Percentiles rank a stretch among this genome's conserved stretches.
These are phyloP conservation scores for Brassica balearica DNA, from an alignment of 441 rosid genomes.

Conservation along the genomic window DNA sequence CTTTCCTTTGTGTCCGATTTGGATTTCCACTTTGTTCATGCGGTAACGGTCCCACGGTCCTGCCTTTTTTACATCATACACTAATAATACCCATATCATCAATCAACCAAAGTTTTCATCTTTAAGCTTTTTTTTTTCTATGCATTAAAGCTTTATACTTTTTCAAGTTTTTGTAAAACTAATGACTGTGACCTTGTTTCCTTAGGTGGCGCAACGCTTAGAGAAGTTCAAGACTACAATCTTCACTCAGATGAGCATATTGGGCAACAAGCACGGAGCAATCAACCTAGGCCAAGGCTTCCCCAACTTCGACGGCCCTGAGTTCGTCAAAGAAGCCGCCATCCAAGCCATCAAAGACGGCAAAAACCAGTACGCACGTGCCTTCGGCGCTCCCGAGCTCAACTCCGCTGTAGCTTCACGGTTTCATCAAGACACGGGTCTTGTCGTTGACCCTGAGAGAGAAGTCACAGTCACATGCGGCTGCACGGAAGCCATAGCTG, in stretches of 20 bases:
- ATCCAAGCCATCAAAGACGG: constrained; percentile 87
- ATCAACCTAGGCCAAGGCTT: constrained; percentile 95
- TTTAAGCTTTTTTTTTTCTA: not conserved
- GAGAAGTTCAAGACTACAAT: constrained; percentile 96
- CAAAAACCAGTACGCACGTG: constrained; percentile 95
- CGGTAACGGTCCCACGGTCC: constrained; percentile 26
- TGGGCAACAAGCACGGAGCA: constrained; percentile 85
- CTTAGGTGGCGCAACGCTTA: constrained; percentile 78
- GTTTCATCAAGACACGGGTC: constrained; percentile 75
- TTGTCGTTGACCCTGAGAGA: constrained; percentile 80
- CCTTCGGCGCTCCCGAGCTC: constrained; percentile 72
- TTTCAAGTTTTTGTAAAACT: not conserved
- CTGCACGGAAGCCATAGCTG: constrained; percentile 95
- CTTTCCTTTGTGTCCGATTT: constrained; percentile 6
- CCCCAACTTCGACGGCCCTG: constrained; percentile 98
- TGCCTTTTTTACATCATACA: constrained; percentile 12
- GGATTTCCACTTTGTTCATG: constrained; percentile 37
- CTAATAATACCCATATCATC: constrained; percentile 5
- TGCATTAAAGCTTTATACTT: too few species aligned
- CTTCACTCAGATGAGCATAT: constrained; percentile 88
- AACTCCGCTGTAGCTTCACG: constrained; percentile 70
- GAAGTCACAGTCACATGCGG: constrained; percentile 93
- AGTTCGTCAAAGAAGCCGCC: constrained; percentile 94
- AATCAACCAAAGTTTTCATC: constrained; percentile 30
- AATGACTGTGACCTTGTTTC: not conserved